Conservation (phyloP, 2,329 filamentous ascomycete species). For the Colletotrichum sp. region DNA sequence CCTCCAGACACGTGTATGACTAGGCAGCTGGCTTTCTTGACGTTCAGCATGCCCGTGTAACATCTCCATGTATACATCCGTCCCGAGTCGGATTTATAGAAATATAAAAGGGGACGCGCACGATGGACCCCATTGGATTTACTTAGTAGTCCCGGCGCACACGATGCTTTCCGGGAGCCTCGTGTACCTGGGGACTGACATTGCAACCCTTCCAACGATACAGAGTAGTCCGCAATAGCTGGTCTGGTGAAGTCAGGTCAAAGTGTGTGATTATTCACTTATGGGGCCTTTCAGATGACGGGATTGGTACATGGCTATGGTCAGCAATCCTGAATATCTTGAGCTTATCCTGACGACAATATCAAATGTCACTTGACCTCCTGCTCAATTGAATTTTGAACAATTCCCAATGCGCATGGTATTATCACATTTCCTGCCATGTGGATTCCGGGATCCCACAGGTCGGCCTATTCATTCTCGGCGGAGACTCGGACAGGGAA, state of each 20-base stretch:
- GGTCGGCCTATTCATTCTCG: neutral
- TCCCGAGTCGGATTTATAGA: constrained; percentile 1
- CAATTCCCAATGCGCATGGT: neutral
- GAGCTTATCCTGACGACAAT: neutral
- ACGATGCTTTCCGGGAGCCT: neutral
- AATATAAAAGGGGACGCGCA: neutral
- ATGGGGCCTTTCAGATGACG: neutral
- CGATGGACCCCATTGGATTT: neutral
- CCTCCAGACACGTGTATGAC: constrained; percentile 7
- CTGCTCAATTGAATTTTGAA: neutral
- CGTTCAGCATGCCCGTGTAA: constrained; percentile 13
- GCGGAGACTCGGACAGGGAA: neutral
- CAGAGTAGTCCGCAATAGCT: neutral
- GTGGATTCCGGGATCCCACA: neutral
- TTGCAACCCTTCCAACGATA: neutral
- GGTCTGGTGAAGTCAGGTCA: neutral
- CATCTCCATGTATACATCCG: constrained; percentile 21
- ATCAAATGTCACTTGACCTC: neutral
- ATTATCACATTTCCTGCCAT: neutral
- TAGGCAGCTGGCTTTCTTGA: neutral
- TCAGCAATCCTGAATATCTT: neutral
- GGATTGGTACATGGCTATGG: neutral
- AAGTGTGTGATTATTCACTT: neutral
- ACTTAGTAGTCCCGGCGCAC: neutral
- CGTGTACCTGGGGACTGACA: neutral